Percentiles rank a stretch among this genome's conserved stretches.
phyloP scores from a whole-genome alignment of 805 yeast species.

The Metschnikowia lochheadii region DNA sequence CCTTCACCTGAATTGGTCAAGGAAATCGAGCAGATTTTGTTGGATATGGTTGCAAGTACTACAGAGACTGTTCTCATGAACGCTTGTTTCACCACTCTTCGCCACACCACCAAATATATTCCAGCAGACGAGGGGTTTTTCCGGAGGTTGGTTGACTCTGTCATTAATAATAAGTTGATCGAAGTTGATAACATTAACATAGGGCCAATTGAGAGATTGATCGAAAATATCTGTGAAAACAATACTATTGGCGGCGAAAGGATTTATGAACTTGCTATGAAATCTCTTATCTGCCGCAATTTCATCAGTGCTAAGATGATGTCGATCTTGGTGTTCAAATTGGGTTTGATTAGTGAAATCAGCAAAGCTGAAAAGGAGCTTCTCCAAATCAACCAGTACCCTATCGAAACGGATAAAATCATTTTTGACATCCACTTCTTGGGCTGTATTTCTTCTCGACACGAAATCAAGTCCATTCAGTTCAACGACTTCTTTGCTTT shows the following conservation, averaged over 20 bases:
- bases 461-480: constrained; percentile 16
- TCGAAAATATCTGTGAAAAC: constrained; percentile 7
- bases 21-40: constrained; percentile 6
- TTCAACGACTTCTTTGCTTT: constrained; percentile 31
- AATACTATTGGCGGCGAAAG: constrained; percentile 5
- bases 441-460: constrained; percentile 42
- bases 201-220: constrained; percentile 16
- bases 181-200: constrained; percentile 19
- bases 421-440: constrained; percentile 41
- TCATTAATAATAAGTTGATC: constrained; percentile 16
- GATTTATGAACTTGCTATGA: constrained; percentile 7
- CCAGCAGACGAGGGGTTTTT: constrained; percentile 8
- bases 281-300: constrained; percentile 17
- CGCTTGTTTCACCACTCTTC: constrained; percentile 10
- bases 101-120: constrained; percentile 8
- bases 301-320: constrained; percentile 29
- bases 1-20: constrained; percentile 1
- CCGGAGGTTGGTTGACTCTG: constrained; percentile 8
- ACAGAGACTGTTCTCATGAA: constrained; percentile 11
- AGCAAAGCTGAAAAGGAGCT: constrained; percentile 27
- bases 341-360: constrained; percentile 20
- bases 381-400: constrained; percentile 22
- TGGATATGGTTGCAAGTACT: constrained; percentile 8
- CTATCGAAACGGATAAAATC: constrained; percentile 10
- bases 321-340: constrained; percentile 14